Evolutionary conservation across 441 rosid genomes (phyloP).

Genomic region (Erodium moschatum): DNA sequence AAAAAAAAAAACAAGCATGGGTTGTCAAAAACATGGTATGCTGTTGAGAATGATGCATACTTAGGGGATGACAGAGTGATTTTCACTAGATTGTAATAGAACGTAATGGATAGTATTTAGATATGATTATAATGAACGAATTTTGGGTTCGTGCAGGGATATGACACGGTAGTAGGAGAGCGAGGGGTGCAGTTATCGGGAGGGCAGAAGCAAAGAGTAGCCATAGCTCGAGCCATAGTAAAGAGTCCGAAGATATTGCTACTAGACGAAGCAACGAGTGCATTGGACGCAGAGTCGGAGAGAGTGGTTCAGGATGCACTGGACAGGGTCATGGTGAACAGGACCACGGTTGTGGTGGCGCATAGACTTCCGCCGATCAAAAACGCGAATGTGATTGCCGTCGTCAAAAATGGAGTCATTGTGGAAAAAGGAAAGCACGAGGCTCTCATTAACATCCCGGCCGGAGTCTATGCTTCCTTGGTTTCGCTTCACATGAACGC

Average conservation of each 20-base stretch:
- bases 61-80: no score
- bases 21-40: no score
- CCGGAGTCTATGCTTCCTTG: slow-evolving; percentile 54
- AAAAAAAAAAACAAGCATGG: no score
- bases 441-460: slow-evolving; percentile 32
- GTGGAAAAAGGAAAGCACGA: slow-evolving; percentile 65
- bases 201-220: slow-evolving; percentile 69
- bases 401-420: slow-evolving; percentile 50
- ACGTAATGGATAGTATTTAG: no score
- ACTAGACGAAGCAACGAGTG: slow-evolving; percentile 64
- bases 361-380: slow-evolving; percentile 53
- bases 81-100: no score
- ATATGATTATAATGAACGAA: background rate
- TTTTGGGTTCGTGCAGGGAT: slow-evolving; percentile 36
- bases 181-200: slow-evolving; percentile 67
- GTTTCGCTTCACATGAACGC: slow-evolving; percentile 34
- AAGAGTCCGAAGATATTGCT: slow-evolving; percentile 49
- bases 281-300: slow-evolving; percentile 60
- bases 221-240: slow-evolving; percentile 58
- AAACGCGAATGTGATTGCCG: slow-evolving; percentile 53
- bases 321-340: slow-evolving; percentile 45
- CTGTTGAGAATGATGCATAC: no score
- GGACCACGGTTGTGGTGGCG: slow-evolving; percentile 60
- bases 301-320: slow-evolving; percentile 58
- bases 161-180: slow-evolving; percentile 58